Base-by-base conservation (phyloP, 2,329 filamentous ascomycete genomes). In the Aspergillus sp. region DNA sequence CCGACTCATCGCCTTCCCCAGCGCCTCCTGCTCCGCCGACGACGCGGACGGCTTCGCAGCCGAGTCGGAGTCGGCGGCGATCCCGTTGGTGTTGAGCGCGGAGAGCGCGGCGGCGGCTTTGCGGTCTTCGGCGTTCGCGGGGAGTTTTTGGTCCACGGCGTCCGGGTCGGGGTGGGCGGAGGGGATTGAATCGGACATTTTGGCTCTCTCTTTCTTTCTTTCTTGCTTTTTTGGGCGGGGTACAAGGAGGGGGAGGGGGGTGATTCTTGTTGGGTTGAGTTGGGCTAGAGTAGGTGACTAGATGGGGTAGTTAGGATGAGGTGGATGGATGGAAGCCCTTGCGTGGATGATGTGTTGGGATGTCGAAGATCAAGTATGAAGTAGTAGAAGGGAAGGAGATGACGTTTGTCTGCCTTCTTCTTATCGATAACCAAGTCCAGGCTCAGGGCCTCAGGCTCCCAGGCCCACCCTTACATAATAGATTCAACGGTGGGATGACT, bases 31-130 rank as follows among this genome's bases (percentile, higher is more conserved):
- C 42, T 81, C 78, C 0, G 74, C 74, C 14, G 67, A 68, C 14
- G 67, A 68, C 1, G 73, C 71, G 1, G 75, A 72, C 14, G 68
- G 69, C 52, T 74, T 70, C 1, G 67, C 55, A n/a, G 67, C 62
- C 11, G 61, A 59, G 47, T 71, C 71, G 12, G 67, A 64, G 31
- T 75, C 73, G 10, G 76, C 69, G 6, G 68, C 72, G 54, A 78
- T 74, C 52, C 73, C 75, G 56, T 74, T 78, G 12, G 73, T 71
- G 61, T 80, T 75, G 42, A 82, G 75, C 39, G 80, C 73, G 60
- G 78, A 80, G 53, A 82, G 78, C 9, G 80, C 80, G 14, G 78
- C 80, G 18, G 80, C 80, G 11, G 80, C 79, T 69, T 80, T 81
- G 66, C 80, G 80, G 68, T 81, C 80, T 72, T 82, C 80, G 31